Conservation (phyloP, 371 early-diverging fungal species). For the Pancytospora epiphaga region DNA sequence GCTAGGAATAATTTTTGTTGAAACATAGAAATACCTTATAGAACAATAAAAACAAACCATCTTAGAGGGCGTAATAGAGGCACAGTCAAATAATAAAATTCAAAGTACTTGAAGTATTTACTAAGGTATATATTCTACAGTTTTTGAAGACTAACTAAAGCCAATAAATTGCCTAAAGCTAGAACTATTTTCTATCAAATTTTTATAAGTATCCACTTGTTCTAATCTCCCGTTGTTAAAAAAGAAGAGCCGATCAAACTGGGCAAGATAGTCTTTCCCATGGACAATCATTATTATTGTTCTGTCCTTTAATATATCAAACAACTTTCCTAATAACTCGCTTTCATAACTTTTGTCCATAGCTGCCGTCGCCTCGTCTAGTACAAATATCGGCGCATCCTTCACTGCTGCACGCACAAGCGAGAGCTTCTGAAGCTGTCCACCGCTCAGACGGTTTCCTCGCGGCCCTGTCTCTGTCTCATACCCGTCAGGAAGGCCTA, state of each 20-base stretch:
- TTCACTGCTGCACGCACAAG: constrained; percentile 70
- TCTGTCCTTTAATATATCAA: constrained; percentile 24
- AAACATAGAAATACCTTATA: too few relatives aligned
- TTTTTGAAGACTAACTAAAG: too few relatives aligned
- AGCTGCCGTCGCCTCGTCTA: constrained; percentile 90
- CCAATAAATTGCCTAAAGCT: too few relatives aligned
- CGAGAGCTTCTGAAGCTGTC: constrained; percentile 71
- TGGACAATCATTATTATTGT: constrained; percentile 55
- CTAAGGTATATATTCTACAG: too few relatives aligned
- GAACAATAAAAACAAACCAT: too few relatives aligned
- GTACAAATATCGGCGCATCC: constrained; percentile 69
- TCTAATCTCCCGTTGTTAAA: too few relatives aligned
- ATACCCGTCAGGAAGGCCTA: constrained; percentile 64
- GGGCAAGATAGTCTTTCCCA: constrained; percentile 37
- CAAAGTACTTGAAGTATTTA: too few relatives aligned
- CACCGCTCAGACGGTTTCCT: constrained; percentile 72
- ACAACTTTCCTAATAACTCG: constrained; percentile 32
- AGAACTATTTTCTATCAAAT: too few relatives aligned
- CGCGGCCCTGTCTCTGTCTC: constrained; percentile 69
- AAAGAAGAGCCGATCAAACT: constrained; percentile 49
- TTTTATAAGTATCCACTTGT: too few relatives aligned
- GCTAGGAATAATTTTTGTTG: too few relatives aligned
- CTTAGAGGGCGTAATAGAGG: too few relatives aligned
- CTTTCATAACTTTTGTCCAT: constrained; percentile 72
- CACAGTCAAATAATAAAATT: too few relatives aligned